phyloP scores from a whole-genome alignment of 371 early-diverging fungal genomes.

The Actinomortierella ambigua region DNA sequence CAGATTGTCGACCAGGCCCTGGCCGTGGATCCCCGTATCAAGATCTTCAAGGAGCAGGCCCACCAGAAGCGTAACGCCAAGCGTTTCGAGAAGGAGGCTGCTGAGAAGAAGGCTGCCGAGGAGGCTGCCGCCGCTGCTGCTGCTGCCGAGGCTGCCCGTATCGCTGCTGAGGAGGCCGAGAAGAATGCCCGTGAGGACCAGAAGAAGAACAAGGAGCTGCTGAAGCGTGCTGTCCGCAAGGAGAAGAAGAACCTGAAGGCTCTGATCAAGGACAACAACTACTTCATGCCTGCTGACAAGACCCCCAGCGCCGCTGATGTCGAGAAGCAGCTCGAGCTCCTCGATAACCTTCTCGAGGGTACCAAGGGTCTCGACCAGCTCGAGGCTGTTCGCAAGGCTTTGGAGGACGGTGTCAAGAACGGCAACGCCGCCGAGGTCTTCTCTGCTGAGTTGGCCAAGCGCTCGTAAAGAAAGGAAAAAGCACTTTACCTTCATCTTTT shows the following conservation, averaged over 20 bases:
- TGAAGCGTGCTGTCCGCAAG: conserved; percentile 86
- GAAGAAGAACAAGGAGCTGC: conserved; percentile 75
- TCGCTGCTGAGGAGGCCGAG: conserved; percentile 57
- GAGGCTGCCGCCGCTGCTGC: conserved; percentile 54
- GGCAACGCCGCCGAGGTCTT: conserved; percentile 61
- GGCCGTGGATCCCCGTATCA: conserved; percentile 90
- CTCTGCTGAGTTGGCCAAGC: conserved; percentile 49
- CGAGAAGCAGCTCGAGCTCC: conserved; percentile 63
- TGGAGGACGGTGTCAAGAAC: conserved; percentile 61
- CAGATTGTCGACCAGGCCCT: conserved; percentile 86
- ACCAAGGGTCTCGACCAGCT: conserved; percentile 64
- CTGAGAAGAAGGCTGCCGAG: conserved; percentile 72
- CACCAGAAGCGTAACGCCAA: conserved; percentile 88
- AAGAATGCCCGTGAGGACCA: conserved; percentile 71
- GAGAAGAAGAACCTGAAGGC: conserved; percentile 90
- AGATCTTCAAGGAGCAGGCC: conserved; percentile 88
- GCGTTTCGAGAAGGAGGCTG: conserved; percentile 85
- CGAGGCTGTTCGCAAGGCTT: conserved; percentile 57
- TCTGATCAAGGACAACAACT: conserved; percentile 81
- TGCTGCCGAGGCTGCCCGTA: conserved; percentile 49
- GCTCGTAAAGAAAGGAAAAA: conserved; percentile 4
- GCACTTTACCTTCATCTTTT: too few relatives aligned
- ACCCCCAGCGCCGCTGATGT: conserved; percentile 63
- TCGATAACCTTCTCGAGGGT: conserved; percentile 75
- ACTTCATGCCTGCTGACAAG: conserved; percentile 67